A percentile compares a stretch with the other conserved stretches of the same genome.
phyloP scores from a whole-genome alignment of 192 early-diverging fungal genomes.

The Umbelopsis sp. region DNA sequence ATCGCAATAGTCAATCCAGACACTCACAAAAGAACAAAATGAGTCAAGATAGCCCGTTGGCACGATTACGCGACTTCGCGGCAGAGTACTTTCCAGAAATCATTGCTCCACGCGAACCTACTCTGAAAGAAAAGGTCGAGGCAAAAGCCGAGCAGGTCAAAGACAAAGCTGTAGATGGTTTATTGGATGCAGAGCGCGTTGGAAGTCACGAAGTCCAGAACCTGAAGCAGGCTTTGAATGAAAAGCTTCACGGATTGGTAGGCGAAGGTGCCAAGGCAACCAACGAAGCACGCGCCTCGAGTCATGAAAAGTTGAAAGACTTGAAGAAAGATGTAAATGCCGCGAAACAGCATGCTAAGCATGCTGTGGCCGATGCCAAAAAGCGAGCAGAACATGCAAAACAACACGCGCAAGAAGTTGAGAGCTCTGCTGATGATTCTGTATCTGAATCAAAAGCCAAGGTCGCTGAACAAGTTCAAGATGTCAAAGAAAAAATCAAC shows the following conservation, averaged over 20 bases:
- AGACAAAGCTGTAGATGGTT: not conserved
- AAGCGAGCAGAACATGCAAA: not conserved
- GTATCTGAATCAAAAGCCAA: slow-evolving; percentile 5
- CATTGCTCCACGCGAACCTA: slow-evolving; percentile 5
- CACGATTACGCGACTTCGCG: not conserved
- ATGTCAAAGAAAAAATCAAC: slow-evolving; percentile 17
- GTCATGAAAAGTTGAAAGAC: not conserved
- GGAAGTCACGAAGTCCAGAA: not conserved
- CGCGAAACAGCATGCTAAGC: slow-evolving; percentile 7
- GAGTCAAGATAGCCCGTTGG: not conserved
- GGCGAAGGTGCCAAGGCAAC: not conserved
- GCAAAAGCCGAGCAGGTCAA: not conserved
- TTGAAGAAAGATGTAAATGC: slow-evolving; percentile 6
- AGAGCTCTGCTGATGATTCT: not conserved
- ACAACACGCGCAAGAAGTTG: slow-evolving; percentile 8
- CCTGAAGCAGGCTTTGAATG: not conserved
- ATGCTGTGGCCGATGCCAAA: no score
- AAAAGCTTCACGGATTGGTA: not conserved
- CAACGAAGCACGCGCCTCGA: no score
- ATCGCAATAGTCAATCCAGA: not conserved
- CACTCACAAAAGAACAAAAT: not conserved
- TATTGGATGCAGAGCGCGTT: slow-evolving; percentile 5
- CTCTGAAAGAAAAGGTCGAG: slow-evolving; percentile 2
- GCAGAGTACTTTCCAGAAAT: slow-evolving; percentile 3
- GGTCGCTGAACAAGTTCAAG: slow-evolving; percentile 7